Percentiles rank a stretch among this genome's conserved stretches.
phyloP scores from a whole-genome alignment of 1,139 yeast genomes.

The Scheffersomyces titani region DNA sequence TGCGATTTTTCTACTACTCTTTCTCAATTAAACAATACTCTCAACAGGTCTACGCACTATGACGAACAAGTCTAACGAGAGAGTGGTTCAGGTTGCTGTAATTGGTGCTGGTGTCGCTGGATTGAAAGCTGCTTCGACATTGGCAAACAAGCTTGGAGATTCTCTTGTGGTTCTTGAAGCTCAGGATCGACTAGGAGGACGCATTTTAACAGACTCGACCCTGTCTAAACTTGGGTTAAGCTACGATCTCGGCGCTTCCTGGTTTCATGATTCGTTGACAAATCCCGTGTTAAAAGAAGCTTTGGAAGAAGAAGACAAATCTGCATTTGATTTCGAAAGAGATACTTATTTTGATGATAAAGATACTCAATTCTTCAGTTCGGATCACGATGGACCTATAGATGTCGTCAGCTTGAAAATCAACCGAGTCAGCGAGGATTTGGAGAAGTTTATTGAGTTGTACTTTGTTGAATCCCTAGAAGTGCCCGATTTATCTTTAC shows the following conservation, averaged over 20 bases:
- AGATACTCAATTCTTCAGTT: constrained; percentile 42
- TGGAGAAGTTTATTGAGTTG: constrained; percentile 61
- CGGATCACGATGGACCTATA: constrained; percentile 39
- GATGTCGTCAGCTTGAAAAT: constrained; percentile 29
- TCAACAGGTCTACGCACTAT: background rate
- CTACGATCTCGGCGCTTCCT: constrained; percentile 83
- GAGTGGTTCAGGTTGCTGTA: constrained; percentile 26
- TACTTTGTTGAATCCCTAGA: constrained; percentile 49
- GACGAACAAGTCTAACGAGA: background rate
- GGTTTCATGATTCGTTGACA: constrained; percentile 82
- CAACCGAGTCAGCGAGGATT: constrained; percentile 51
- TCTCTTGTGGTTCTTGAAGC: constrained; percentile 51
- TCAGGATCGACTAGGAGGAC: constrained; percentile 52
- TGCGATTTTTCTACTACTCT: background rate
- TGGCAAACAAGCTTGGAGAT: constrained; percentile 34
- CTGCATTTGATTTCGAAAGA: constrained; percentile 22
- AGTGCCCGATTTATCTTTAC: constrained; percentile 50
- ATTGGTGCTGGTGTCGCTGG: constrained; percentile 89
- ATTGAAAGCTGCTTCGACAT: constrained; percentile 68
- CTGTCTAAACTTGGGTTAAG: constrained; percentile 33
- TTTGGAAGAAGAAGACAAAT: constrained; percentile 19
- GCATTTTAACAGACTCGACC: constrained; percentile 32
- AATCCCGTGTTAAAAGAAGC: constrained; percentile 52
- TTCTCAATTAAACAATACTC: background rate
- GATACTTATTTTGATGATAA: constrained; percentile 58